Evolutionary conservation across 2,329 filamentous ascomycete genomes (phyloP), one percentile per base, ranked within the genome.

Genomic region (Leptographium procerum): DNA sequence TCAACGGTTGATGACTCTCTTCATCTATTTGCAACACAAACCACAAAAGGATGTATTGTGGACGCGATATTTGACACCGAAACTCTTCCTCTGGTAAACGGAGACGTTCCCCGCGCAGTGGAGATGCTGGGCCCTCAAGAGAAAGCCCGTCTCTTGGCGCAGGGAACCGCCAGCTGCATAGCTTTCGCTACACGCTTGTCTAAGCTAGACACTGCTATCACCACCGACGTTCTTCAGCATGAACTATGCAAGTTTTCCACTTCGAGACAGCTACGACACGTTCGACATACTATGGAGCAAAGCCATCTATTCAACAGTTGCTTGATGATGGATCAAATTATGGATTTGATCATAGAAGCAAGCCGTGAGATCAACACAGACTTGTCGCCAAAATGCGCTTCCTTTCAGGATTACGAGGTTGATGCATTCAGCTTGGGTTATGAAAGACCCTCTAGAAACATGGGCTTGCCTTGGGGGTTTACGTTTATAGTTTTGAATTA

Each of bases 401-500:
- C 67, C 2, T 61, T 59, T 28, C 65, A 68, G 43, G 65, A 67
- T 48, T 60, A 65, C 43, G 52, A 61, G 40, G 61, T 57, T 26
- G 65, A 68, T 36, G 63, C 61, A 24, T 67, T 68, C 26, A 65
- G 65, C 51, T 66, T 65, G 57, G 66, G 66, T 6, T 66, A 66
- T 33, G 65, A 69, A 60, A 63, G 69, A 36, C 66, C 66, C 14
- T 67, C 68, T 52, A 66, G 69, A 59, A 70, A 70, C 43, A 72
- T 72, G 64, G 71, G 71, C 1, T 50, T 71, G 58, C 70, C 70
- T 1, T 68, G 70, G 64, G 71, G 70, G 0, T 71, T 73, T 57
- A 68, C 66, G 13, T 71, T 73, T 57, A 68, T 73, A 67, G 64
- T 68, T 1, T 33, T 73, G 55, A 73, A 73, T 62, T 73, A 65